Evolutionary conservation across 202 grass and related monocot species (phyloP).

Genomic region (Digitaria exilis): DNA sequence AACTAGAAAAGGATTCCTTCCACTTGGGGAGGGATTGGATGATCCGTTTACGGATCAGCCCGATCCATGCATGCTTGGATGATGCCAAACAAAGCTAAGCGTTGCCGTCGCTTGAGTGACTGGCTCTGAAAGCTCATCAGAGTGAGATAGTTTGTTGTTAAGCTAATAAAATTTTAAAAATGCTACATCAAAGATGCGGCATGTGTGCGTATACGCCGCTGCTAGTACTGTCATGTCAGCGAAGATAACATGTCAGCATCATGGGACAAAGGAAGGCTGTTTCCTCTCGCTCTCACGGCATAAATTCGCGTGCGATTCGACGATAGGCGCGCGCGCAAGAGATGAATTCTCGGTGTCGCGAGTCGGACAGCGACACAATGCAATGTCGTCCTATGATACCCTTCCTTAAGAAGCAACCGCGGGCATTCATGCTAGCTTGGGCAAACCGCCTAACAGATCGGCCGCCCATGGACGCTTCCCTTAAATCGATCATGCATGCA

Average conservation of each 20-base stretch:
- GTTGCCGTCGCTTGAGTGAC: no score
- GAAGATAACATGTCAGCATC: not conserved
- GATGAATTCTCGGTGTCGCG: not conserved
- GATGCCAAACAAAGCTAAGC: no score
- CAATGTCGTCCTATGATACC: not conserved
- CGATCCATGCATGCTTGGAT: no score
- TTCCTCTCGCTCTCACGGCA: conserved; percentile 28
- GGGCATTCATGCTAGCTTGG: not conserved
- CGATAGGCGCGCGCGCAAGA: not conserved
- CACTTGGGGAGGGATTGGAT: no score
- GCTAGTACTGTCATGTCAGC: no score
- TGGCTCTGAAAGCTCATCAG: no score
- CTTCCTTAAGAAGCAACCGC: conserved; percentile 44
- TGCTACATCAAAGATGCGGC: no score
- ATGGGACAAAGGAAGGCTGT: not conserved
- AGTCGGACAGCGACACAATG: not conserved
- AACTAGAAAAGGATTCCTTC: no score
- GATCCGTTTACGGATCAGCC: no score
- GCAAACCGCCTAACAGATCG: not conserved
- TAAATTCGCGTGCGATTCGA: conserved; percentile 6
- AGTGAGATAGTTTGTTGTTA: no score
- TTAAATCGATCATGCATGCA: not conserved
- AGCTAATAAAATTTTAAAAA: no score
- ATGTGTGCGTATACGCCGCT: no score
- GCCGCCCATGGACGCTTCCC: not conserved